A percentile compares a stretch with the other conserved stretches of the same genome.
Conservation (phyloP, 768 basidiomycete species). For the Cubamyces lactineus region DNA sequence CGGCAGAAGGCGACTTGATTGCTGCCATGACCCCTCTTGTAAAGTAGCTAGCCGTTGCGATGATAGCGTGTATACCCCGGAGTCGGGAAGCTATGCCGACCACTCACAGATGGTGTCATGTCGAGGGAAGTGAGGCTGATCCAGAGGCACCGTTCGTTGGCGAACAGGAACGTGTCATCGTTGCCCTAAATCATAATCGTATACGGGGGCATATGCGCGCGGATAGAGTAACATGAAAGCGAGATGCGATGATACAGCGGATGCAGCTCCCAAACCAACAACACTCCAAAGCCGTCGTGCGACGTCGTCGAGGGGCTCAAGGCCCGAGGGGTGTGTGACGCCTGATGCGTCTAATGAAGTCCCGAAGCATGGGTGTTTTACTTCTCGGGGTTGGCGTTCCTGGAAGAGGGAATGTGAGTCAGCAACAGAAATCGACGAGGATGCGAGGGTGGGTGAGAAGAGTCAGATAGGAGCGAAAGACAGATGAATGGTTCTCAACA, state of each 20-base stretch:
- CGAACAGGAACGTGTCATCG: neutral
- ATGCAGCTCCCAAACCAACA: conserved; percentile 25
- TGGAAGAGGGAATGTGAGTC: conserved; percentile 24
- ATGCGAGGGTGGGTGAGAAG: conserved; percentile 22
- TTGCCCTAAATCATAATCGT: conserved; percentile 26
- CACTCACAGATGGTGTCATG: neutral
- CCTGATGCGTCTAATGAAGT: conserved; percentile 27
- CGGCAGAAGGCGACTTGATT: conserved; percentile 26
- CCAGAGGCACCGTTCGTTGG: neutral
- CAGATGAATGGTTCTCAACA: conserved; percentile 90
- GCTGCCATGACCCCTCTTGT: conserved; percentile 29
- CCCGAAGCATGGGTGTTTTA: conserved; percentile 29
- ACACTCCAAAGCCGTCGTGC: conserved; percentile 19
- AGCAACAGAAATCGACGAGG: conserved; percentile 8
- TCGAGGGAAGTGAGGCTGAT: neutral
- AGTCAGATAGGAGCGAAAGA: conserved; percentile 99
- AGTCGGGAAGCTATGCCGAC: neutral
- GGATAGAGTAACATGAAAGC: conserved; percentile 27
- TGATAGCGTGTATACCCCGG: conserved; percentile 14
- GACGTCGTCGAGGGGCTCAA: conserved; percentile 17
- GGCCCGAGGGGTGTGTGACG: conserved; percentile 17
- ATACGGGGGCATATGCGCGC: conserved; percentile 26
- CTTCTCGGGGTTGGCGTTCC: conserved; percentile 46
- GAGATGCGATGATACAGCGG: conserved; percentile 30
- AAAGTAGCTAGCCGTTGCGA: conserved; percentile 13